Percentiles rank a stretch among this genome's conserved stretches.
These are phyloP conservation scores for Cenchrus purpureus DNA, from an alignment of 176 grass and related monocot genomes.

Conservation along the genomic window DNA sequence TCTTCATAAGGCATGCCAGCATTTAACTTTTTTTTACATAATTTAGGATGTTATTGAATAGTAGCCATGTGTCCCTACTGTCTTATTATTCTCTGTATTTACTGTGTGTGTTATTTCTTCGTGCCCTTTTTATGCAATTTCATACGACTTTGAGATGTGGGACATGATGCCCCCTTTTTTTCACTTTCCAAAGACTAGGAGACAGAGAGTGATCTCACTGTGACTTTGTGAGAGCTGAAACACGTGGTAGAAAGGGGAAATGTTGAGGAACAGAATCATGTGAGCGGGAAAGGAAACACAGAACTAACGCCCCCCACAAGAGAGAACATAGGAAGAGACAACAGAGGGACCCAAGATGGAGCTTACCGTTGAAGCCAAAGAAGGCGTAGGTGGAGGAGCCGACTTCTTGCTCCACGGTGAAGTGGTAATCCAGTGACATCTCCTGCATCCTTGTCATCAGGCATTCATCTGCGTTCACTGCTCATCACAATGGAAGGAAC, in stretches of 20 bases:
- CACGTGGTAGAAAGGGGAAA: background rate
- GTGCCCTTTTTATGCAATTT: background rate
- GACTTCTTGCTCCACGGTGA: slow-evolving; percentile 73
- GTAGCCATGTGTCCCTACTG: background rate
- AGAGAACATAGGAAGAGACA: background rate
- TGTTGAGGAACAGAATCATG: background rate
- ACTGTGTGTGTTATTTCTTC: background rate
- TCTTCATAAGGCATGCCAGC: background rate
- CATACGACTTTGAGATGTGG: slow-evolving; percentile 7
- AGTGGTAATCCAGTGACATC: slow-evolving; percentile 89
- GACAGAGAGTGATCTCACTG: background rate
- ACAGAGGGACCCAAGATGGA: background rate
- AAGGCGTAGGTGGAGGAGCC: slow-evolving; percentile 65
- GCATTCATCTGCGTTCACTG: slow-evolving; percentile 77
- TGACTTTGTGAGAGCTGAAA: background rate
- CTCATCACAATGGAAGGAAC: background rate
- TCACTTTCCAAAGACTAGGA: background rate
- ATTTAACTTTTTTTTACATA: background rate
- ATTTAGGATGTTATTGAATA: background rate
- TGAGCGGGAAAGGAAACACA: background rate
- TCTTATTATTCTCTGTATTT: background rate
- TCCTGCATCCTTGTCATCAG: slow-evolving; percentile 90
- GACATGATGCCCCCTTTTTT: background rate
- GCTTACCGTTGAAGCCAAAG: slow-evolving; percentile 76
- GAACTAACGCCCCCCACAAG: background rate